phyloP scores from a whole-genome alignment of 352 stramenopile genomes.

The Phytophthora citrophthora region DNA sequence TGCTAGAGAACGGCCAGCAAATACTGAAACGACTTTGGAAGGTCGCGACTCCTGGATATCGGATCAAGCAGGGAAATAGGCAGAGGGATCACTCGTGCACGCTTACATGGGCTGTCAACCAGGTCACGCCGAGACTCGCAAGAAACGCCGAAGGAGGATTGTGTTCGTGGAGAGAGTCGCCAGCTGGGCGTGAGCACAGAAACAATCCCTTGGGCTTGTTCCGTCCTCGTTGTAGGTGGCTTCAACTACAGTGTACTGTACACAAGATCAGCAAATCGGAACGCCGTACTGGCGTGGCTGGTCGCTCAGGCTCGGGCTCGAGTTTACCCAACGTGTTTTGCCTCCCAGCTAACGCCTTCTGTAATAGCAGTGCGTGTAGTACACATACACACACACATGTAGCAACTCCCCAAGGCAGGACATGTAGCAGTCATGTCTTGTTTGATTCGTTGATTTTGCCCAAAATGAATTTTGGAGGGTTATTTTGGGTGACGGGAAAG shows the following conservation, averaged over 20 bases:
- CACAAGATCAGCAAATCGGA: constrained; percentile 5
- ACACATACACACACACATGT: too few relatives aligned
- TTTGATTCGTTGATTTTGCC: constrained; percentile 2
- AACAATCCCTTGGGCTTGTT: constrained; percentile 4
- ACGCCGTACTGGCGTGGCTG: neutral
- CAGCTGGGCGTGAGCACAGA: constrained; percentile 1
- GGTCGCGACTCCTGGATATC: neutral
- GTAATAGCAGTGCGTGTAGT: neutral
- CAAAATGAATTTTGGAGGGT: constrained; percentile 14
- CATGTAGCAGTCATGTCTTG: neutral
- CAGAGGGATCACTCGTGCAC: neutral
- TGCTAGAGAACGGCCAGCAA: neutral
- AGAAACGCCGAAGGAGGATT: neutral
- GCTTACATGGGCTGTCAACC: neutral
- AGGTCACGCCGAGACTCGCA: neutral
- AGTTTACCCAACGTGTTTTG: neutral
- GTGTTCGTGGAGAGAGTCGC: neutral
- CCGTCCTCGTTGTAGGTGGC: neutral
- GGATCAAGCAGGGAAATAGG: neutral
- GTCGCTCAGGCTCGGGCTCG: neutral
- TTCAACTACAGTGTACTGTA: constrained; percentile 2
- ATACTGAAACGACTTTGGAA: neutral
- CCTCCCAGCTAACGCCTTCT: neutral
- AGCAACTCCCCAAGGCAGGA: neutral
- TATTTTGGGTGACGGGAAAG: constrained; percentile 25